Evolutionary conservation across 2,329 filamentous ascomycete genomes (phyloP), one percentile per base, ranked within the genome.

Genomic region (Cryphonectria japonica): DNA sequence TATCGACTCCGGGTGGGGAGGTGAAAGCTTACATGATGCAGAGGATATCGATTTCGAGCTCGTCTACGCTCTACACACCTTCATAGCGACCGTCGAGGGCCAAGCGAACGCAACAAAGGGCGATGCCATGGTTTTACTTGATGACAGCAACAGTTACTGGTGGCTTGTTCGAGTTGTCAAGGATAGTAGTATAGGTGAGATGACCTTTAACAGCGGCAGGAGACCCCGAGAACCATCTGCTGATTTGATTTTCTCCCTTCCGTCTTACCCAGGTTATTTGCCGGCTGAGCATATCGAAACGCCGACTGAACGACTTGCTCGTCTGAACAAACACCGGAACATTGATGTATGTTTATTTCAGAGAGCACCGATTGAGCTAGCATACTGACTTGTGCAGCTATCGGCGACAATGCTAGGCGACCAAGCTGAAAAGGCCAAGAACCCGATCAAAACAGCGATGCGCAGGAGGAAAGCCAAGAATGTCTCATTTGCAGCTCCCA

Each of bases 21-120:
- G 87, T 83, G 88, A 93, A 85, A 92, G 91, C 94, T 97, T 94
- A 97, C 92, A 89, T 87, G 87, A 91, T 82, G 82, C 86, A 98
- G 96, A 99, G 88, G 96, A 99, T 79, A 99, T 99, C 82, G 96
- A 99, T 86, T 98, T 99, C 85, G 95, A 98, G 81, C 98, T 98
- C 83, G 96, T 99, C 73, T 99, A 99, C 83, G 96, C 96, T 39
- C 86, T 99, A 71, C 96, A 98, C 80, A 99, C 95, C 2, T 99
- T 99, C 78, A 93, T 98, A 75, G 96, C 96, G 39, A 98, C 96
- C 0, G 96, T 99, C 65, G 96, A 99, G 82, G 96, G 96, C 39
- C 96, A 99, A 82, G 96, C 96, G 73, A 99, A 98, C 84, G 96
- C 96, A 71, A 97, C 94, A 46, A 99, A 99, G 83, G 96, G 96